A percentile compares a stretch with the other conserved stretches of the same genome.
These are phyloP conservation scores for Durotheca rogersii DNA, from an alignment of 495 filamentous ascomycete species.

Conservation along the genomic window DNA sequence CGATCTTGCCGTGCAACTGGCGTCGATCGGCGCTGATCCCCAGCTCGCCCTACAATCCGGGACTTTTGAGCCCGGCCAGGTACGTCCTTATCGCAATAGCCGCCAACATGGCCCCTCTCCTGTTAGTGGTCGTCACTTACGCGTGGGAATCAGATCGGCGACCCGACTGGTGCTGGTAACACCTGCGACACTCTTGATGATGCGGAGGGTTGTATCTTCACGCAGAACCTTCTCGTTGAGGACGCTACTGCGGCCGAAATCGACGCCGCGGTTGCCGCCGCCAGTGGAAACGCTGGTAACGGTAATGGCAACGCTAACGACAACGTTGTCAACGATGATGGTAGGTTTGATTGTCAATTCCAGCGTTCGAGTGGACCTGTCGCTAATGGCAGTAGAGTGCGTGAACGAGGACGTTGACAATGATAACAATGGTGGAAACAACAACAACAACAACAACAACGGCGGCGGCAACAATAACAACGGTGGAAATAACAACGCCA, in stretches of 20 bases:
- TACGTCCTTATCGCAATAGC: conserved; percentile 25
- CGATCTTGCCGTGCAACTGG: conserved; percentile 55
- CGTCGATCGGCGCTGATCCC: conserved; percentile 59
- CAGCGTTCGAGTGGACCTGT: no score
- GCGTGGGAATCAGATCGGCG: conserved; percentile 44
- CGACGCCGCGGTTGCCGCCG: conserved; percentile 48
- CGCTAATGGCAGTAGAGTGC: conserved; percentile 32
- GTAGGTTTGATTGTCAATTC: conserved; percentile 22
- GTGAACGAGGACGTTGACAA: neutral
- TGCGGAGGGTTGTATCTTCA: conserved; percentile 61
- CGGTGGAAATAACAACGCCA: conserved; percentile 1
- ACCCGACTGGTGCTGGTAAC: conserved; percentile 58
- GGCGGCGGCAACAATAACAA: neutral
- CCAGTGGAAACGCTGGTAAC: conserved; percentile 14
- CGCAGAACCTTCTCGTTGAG: conserved; percentile 58
- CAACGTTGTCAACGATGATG: conserved; percentile 3
- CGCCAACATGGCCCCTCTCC: neutral
- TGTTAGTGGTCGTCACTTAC: neutral
- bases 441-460: conserved; percentile 2
- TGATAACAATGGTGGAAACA: conserved; percentile 21
- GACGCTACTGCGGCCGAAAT: conserved; percentile 60
- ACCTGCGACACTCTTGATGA: conserved; percentile 57
- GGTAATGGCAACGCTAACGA: conserved; percentile 2
- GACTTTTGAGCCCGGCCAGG: conserved; percentile 61
- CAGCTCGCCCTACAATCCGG: conserved; percentile 54